phyloP scores from a whole-genome alignment of 1,139 yeast genomes.

The Yamadazyma kanchanaburiensis region DNA sequence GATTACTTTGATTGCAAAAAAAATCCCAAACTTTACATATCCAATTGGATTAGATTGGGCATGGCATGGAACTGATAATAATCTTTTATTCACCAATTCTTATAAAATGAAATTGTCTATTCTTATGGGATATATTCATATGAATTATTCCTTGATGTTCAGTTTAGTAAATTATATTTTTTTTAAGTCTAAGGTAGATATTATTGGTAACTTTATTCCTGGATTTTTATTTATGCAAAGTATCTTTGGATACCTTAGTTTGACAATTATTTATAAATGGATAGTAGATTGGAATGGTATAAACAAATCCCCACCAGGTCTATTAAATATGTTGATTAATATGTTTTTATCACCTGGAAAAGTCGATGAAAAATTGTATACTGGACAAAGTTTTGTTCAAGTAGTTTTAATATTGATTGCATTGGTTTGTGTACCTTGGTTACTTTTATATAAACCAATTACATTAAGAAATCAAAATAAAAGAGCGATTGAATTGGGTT shows the following conservation, averaged over 20 bases:
- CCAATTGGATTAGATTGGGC: constrained; percentile 87
- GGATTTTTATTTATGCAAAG: constrained; percentile 93
- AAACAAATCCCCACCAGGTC: constrained; percentile 82
- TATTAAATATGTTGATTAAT: constrained; percentile 89
- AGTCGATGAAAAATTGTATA: constrained; percentile 77
- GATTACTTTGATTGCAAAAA: constrained; percentile 53
- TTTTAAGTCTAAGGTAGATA: constrained; percentile 76
- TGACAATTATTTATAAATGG: constrained; percentile 93
- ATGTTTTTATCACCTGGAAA: constrained; percentile 95
- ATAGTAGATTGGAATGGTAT: constrained; percentile 82
- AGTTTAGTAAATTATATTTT: constrained; percentile 77
- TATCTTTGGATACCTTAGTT: constrained; percentile 85
- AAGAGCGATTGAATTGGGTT: constrained; percentile 31
- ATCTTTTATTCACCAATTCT: constrained; percentile 84
- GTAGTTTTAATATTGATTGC: constrained; percentile 72
- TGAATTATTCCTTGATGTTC: constrained; percentile 86
- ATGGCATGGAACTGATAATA: constrained; percentile 98
- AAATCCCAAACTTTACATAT: constrained; percentile 54
- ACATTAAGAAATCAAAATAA: constrained; percentile 47
- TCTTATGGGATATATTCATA: constrained; percentile 90
- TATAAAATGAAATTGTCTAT: constrained; percentile 95
- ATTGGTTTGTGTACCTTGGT: constrained; percentile 91
- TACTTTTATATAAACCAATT: constrained; percentile 83
- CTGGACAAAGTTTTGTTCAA: constrained; percentile 83
- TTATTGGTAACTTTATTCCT: constrained; percentile 91